Evolutionary conservation across 2,329 filamentous ascomycete species (phyloP).

Genomic region (Curvularia sp.): DNA sequence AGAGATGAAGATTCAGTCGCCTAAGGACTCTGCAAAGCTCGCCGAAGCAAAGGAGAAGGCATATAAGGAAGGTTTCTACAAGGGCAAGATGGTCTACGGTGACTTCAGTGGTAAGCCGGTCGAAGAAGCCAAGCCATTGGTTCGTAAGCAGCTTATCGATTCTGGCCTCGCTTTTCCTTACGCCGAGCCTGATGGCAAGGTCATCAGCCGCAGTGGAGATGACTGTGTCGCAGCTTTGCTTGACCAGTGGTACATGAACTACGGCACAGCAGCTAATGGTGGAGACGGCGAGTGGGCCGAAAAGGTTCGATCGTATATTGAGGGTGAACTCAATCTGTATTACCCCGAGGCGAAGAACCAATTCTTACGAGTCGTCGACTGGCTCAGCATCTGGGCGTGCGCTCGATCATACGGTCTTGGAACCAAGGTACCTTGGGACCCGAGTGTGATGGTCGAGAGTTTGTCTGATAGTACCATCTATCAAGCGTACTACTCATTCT

Average conservation of each 20-base stretch:
- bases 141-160: constrained; percentile 78
- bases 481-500: constrained; percentile 72
- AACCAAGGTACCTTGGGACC: constrained; percentile 94
- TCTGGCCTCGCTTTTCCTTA: constrained; percentile 85
- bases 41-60: constrained; percentile 94
- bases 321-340: constrained; percentile 78
- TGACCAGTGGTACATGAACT: constrained; percentile 98
- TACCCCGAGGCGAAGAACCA: constrained; percentile 63
- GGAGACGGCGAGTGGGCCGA: constrained; percentile 80
- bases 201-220: constrained; percentile 87
- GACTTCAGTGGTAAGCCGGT: constrained; percentile 89
- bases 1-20: constrained; percentile 94
- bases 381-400: constrained; percentile 88
- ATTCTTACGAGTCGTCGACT: constrained; percentile 85
- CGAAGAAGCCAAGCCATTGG: constrained; percentile 84
- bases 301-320: constrained; percentile 58
- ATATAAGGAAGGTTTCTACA: constrained; percentile 98
- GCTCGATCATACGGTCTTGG: constrained; percentile 90
- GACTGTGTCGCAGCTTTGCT: constrained; percentile 92
- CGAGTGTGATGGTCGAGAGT: constrained; percentile 87
- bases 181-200: constrained; percentile 87
- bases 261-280: constrained; percentile 71
- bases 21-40: constrained; percentile 90
- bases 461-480: constrained; percentile 93
- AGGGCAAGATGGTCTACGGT: constrained; percentile 86